A percentile compares a stretch with the other conserved stretches of the same genome.
Conservation (phyloP, 192 early-diverging fungal species). For the Umbelopsis vinacea region DNA sequence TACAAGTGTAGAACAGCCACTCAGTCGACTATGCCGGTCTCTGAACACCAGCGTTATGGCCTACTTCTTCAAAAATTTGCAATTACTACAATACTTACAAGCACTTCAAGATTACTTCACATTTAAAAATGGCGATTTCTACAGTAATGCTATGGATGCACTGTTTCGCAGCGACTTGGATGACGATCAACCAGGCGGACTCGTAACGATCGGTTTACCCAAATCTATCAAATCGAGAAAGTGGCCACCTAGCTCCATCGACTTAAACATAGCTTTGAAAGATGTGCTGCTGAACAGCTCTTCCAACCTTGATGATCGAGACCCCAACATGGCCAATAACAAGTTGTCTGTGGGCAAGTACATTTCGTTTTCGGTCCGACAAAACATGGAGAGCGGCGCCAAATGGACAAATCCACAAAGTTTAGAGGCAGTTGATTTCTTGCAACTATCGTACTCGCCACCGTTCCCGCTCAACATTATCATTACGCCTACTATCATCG, state of each 20-base stretch:
- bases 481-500: conserved; percentile 40
- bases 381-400: background rate
- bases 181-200: conserved; percentile 3
- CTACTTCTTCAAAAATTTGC: conserved; percentile 50
- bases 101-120: conserved; percentile 46
- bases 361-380: conserved; percentile 20
- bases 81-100: conserved; percentile 46
- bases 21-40: conserved; percentile 34
- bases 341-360: background rate
- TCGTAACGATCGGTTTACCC: conserved; percentile 12
- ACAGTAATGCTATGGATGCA: conserved; percentile 38
- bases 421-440: conserved; percentile 55
- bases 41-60: conserved; percentile 52
- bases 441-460: conserved; percentile 51
- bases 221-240: conserved; percentile 18
- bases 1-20: conserved; percentile 33
- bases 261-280: conserved; percentile 37
- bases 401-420: conserved; percentile 48
- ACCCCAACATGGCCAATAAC: no score
- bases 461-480: conserved; percentile 49
- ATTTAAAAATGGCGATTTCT: conserved; percentile 48
- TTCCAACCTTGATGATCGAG: background rate
- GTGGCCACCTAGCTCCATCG: conserved; percentile 32
- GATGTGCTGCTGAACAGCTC: conserved; percentile 31
- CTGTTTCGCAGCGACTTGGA: conserved; percentile 39